A percentile compares a stretch with the other conserved stretches of the same genome.
phyloP scores from a whole-genome alignment of 2,329 filamentous ascomycete species.

The Coleophoma eucalyptorum region DNA sequence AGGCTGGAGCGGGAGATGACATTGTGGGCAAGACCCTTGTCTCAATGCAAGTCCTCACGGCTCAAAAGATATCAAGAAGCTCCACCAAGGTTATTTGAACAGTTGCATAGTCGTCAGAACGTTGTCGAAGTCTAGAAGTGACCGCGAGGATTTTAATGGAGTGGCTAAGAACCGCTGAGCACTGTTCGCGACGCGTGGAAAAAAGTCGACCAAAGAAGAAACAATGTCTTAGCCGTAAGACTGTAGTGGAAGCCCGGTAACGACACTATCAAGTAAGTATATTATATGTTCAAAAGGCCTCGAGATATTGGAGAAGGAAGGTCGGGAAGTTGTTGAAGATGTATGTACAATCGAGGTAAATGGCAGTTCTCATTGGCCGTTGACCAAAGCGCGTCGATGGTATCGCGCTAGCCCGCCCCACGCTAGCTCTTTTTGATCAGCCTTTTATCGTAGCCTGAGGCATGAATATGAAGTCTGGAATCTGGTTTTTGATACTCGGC shows the following conservation, averaged over 20 bases:
- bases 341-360: neutral
- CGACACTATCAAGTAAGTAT: neutral
- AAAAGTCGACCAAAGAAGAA: neutral
- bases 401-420: neutral
- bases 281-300: neutral
- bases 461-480: no score
- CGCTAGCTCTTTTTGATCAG: no score
- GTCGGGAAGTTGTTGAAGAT: neutral
- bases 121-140: constrained; percentile 3
- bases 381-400: neutral
- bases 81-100: constrained; percentile 10
- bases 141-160: constrained; percentile 10
- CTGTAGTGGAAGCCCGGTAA: neutral
- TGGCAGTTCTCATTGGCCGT: neutral
- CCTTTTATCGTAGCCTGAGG: no score
- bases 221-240: neutral
- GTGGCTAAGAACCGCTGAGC: constrained; percentile 11
- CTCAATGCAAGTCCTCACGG: constrained; percentile 11
- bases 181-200: neutral
- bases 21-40: constrained; percentile 17
- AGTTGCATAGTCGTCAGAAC: constrained; percentile 15
- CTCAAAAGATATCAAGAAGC: constrained; percentile 8
- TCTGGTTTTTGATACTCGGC: neutral
- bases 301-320: neutral
- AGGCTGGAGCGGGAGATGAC: constrained; percentile 20